Conservation (phyloP, 768 basidiomycete species). For the Cyclocybe aegerita region DNA sequence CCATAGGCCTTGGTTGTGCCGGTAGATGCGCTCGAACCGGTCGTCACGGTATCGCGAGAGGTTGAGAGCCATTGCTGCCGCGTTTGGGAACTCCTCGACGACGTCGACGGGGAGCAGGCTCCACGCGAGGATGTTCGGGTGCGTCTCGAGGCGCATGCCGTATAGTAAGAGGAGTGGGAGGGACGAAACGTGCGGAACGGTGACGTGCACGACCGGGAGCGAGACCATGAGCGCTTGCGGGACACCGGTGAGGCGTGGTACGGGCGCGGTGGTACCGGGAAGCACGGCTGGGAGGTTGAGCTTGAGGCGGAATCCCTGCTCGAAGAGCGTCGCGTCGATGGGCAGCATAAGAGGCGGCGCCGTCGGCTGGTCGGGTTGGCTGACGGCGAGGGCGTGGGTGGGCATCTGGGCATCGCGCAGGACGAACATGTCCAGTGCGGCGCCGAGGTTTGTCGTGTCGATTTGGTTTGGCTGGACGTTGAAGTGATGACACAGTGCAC, state of each 20-base stretch:
- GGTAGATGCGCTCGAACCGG: constrained; percentile 33
- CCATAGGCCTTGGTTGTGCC: constrained; percentile 63
- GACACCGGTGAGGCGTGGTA: constrained; percentile 22
- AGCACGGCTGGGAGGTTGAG: constrained; percentile 30
- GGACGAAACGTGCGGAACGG: constrained; percentile 53
- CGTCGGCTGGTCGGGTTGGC: constrained; percentile 26
- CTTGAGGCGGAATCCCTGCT: constrained; percentile 32
- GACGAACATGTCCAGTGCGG: constrained; percentile 48
- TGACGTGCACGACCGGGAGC: constrained; percentile 50
- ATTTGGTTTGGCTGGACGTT: constrained; percentile 29
- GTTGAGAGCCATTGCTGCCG: constrained; percentile 53
- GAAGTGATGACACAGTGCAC: constrained; percentile 45
- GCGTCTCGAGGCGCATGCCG: constrained; percentile 51
- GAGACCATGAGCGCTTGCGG: constrained; percentile 35
- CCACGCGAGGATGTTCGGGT: constrained; percentile 45
- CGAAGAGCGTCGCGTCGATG: constrained; percentile 48
- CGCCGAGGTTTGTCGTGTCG: constrained; percentile 29
- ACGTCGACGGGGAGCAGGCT: constrained; percentile 52
- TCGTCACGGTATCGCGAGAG: constrained; percentile 41
- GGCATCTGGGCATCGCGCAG: constrained; percentile 45
- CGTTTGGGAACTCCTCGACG: constrained; percentile 63
- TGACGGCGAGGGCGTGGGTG: constrained; percentile 57
- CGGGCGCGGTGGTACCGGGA: constrained; percentile 32
- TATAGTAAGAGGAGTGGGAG: constrained; percentile 60
- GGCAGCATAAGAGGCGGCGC: constrained; percentile 47